Base-by-base conservation (phyloP, 768 basidiomycete species). In the Termitomyces sp. region DNA sequence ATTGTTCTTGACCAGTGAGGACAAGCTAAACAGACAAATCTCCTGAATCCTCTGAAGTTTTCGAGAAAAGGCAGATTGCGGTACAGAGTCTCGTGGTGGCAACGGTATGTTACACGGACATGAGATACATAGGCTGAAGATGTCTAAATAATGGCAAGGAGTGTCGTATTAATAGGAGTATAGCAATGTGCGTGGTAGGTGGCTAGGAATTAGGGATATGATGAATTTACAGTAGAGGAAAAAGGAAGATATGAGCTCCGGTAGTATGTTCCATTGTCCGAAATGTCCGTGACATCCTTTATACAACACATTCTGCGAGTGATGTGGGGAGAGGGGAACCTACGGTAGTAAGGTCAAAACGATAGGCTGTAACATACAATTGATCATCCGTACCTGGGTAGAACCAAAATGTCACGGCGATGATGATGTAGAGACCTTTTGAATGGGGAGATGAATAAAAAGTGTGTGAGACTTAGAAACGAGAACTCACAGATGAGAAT, bases 331-430 rank as follows among this genome's bases (percentile, higher is more conserved):
- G 67, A 57, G 50, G 57, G 3, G 66, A 65, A 40, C 66, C 67
- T 68, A 44, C 20, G 24, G 15, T n/a, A n/a, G 16, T 18, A 48
- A 36, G 24, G 54, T 35, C 8, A 53, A 39, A 42, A 20, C 4
- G 9, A 4, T 49, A 4, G 39, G 9, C 15, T 40, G 51, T 2
- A 20, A 32, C 11, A 33, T 24, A 33, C 12, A 13, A 33, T 13
- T 22, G 2, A 33, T 53, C 7, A 33, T 53, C 7, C 63, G 70
- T 59, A 79, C 81, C 80, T 70, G 81, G 82, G 69, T 84, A 84
- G 68, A 85, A 90, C 88, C 88, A 90, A 71, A 90, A 90, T 9
- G 82, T 77, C 35, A 91, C 84, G 2, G 86, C 89, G 35, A 92
- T 85, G 54, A 92, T 88, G 35, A 85, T 67, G 66, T 92, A 91